These are phyloP conservation scores for Xylaria sp. DNA, from an alignment of 495 filamentous ascomycete species.

Conservation along the genomic window DNA sequence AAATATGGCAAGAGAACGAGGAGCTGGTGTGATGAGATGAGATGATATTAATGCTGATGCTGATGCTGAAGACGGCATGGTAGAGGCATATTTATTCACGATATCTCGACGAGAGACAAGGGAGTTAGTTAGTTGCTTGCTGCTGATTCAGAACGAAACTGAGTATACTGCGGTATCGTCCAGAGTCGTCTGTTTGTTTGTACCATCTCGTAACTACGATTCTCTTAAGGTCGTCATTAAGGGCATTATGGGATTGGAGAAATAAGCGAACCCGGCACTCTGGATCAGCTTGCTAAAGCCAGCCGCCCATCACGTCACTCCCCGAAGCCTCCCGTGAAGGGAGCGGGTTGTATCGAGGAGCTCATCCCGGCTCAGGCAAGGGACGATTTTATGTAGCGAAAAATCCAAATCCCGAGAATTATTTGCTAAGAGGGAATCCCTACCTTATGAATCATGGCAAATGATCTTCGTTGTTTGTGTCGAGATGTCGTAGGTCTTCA, in stretches of 20 bases:
- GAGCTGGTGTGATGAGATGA: not conserved
- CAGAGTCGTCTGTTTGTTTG: not conserved
- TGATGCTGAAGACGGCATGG: not conserved
- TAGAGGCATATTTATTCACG: not conserved
- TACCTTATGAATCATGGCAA: not conserved
- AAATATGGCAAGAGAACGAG: too few relatives aligned
- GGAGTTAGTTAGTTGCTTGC: not conserved
- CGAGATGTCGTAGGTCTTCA: not conserved
- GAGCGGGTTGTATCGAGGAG: not conserved
- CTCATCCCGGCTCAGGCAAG: not conserved
- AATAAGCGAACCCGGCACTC: not conserved
- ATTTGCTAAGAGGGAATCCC: too few relatives aligned
- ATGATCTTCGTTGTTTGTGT: not conserved
- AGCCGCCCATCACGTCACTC: not conserved
- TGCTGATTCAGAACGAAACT: not conserved
- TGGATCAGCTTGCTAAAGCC: not conserved
- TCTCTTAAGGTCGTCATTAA: not conserved
- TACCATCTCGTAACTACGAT: not conserved
- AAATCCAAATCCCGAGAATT: too few relatives aligned
- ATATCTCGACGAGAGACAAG: not conserved
- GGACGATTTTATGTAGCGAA: not conserved
- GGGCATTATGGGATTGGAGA: not conserved
- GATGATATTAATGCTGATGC: not conserved
- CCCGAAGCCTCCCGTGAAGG: not conserved
- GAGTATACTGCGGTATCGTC: not conserved